Evolutionary conservation across 2,329 filamentous ascomycete genomes (phyloP), one percentile per base, ranked within the genome.

Genomic region (Hypoxylon sp.): DNA sequence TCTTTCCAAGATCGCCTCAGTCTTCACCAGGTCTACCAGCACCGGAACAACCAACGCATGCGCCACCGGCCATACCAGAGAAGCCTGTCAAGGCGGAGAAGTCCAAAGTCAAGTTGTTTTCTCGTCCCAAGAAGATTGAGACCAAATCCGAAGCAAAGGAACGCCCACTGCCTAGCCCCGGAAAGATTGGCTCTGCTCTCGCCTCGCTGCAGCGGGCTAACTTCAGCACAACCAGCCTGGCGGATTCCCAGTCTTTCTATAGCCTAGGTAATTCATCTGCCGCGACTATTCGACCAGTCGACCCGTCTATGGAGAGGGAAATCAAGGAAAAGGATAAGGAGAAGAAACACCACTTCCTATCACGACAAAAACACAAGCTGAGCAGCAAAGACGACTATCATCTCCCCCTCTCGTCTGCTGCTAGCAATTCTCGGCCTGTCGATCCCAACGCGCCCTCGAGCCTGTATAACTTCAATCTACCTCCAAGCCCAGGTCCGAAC

Each of bases 51-150:
- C 75, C 67, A 56, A 78, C 71, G 67, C 68, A 68, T 29, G 77
- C 77, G 9, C 79, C 79, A 29, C 79, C 78, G 21, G 75, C 76
- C 7, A 72, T 81, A 46, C 79, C 83, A 2, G 89, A 91, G 70
- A 90, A 91, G 76, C 84, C 85, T 21, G 73, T 77, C 30, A 87
- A 87, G 72, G 82, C 86, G 27, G 90, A 92, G 72, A 92, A 92
- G 78, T 89, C 89, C 66, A 94, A 93, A 79, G 91, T 92, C 76
- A 95, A 95, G 81, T 83, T 95, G 27, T 94, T 94, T 75, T 92
- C 90, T 5, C 87, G 92, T 53, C 91, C 91, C 0, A 90, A 91
- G 74, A 93, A 90, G 79, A 91, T 93, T 71, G 86, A 87, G 53
- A 88, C 89, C 61, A 93, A 91, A 75, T 85, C 88, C 34, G 90